Conservation (phyloP, 139 green algal species). For the Chlorella ohadii region DNA sequence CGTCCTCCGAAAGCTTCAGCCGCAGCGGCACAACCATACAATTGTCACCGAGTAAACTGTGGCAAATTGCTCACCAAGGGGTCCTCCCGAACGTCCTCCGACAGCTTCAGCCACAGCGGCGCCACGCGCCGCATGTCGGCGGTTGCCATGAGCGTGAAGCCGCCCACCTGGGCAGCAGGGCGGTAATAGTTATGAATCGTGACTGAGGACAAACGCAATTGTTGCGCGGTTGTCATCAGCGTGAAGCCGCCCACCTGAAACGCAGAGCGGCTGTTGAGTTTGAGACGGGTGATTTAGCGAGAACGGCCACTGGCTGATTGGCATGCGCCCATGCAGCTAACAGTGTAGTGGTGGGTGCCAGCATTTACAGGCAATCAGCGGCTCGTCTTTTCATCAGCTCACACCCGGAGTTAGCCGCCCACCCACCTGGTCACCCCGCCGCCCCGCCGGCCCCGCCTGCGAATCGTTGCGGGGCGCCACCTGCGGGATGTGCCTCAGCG, state of each 20-base stretch:
- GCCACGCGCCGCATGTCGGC: conserved; percentile 81
- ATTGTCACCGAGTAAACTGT: too few species aligned
- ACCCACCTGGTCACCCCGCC: conserved; percentile 38
- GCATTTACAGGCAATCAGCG: too few species aligned
- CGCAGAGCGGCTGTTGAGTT: too few species aligned
- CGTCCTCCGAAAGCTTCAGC: too few species aligned
- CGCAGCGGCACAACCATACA: too few species aligned
- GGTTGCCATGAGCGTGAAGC: conserved; percentile 83
- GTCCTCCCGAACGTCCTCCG: conserved; percentile 56
- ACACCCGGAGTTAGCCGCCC: too few species aligned
- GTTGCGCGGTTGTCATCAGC: background rate
- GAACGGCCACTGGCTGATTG: too few species aligned
- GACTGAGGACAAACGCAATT: background rate
- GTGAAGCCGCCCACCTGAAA: background rate
- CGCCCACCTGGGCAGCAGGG: conserved; percentile 68
- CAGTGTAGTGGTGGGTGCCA: too few species aligned
- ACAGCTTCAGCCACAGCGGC: conserved; percentile 81
- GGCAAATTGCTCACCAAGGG: conserved; percentile 25
- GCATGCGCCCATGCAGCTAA: too few species aligned
- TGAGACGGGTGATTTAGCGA: too few species aligned
- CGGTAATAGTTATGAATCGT: too few species aligned
- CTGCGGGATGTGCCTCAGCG: conserved; percentile 58
- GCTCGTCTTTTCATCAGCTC: too few species aligned
- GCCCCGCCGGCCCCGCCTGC: conserved; percentile 46
- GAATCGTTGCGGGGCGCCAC: conserved; percentile 69